Conservation (phyloP, 2,329 filamentous ascomycete species). For the Trichoderma endophyticum region DNA sequence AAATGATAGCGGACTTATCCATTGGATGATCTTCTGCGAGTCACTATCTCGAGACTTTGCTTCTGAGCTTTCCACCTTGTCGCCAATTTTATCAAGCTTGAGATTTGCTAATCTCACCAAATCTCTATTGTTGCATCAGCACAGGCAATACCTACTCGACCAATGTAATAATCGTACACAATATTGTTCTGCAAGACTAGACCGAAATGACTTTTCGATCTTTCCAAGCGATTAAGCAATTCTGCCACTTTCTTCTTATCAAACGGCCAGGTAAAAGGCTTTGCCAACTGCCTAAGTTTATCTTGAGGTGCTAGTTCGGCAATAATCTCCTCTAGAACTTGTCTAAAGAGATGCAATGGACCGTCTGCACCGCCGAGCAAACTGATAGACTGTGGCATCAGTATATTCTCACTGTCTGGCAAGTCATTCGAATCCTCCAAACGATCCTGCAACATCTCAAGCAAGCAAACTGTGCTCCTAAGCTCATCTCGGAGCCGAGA, state of each 20-base stretch:
- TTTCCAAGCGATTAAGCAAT: background rate
- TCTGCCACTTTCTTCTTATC: background rate
- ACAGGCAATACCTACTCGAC: background rate
- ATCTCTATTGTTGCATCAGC: background rate
- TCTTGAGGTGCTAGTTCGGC: background rate
- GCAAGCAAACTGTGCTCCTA: background rate
- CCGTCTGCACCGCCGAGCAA: background rate
- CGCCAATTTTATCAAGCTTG: background rate
- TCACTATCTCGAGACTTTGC: background rate
- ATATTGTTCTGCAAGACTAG: background rate
- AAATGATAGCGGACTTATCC: background rate
- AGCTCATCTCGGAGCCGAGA: conserved; percentile 12
- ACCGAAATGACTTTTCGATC: background rate
- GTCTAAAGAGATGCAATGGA: background rate
- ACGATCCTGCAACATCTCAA: conserved; percentile 18
- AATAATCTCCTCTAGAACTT: background rate
- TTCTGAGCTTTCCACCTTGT: background rate
- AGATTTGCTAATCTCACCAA: background rate
- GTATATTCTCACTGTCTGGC: background rate
- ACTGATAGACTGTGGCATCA: background rate
- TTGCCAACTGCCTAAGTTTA: background rate
- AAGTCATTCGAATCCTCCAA: conserved; percentile 2
- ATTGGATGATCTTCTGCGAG: background rate
- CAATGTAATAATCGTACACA: background rate
- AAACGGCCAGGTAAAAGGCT: background rate